Percentiles rank a stretch among this genome's conserved stretches.
phyloP scores from a whole-genome alignment of 768 basidiomycete genomes.

The Psilocybe cubensis region DNA sequence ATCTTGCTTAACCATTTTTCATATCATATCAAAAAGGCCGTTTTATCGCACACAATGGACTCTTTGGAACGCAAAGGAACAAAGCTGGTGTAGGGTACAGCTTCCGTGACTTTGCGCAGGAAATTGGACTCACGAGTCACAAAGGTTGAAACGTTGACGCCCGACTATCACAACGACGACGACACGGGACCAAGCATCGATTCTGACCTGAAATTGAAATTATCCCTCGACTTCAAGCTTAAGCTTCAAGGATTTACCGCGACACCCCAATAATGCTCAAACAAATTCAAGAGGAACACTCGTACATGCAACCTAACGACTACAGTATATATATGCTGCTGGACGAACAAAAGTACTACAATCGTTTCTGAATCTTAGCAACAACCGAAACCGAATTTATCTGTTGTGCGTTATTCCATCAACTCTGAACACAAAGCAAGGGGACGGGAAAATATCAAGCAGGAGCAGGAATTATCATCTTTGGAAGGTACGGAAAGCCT shows the following conservation, averaged over 20 bases:
- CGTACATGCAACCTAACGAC: background rate
- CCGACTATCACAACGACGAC: constrained; percentile 10
- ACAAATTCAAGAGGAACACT: constrained; percentile 12
- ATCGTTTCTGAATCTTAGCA: constrained; percentile 11
- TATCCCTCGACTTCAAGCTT: constrained; percentile 15
- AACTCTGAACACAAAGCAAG: no score
- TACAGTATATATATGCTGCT: no score
- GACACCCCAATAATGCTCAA: background rate
- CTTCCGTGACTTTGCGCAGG: background rate
- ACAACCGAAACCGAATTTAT: no score
- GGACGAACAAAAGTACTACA: constrained; percentile 8
- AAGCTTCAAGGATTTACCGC: constrained; percentile 13
- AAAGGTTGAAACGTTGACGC: constrained; percentile 6
- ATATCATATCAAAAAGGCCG: constrained; percentile 9
- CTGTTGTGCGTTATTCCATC: no score
- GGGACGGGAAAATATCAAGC: no score
- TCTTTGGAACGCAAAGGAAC: no score
- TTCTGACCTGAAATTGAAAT: constrained; percentile 1
- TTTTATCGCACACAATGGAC: no score
- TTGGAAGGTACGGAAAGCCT: no score
- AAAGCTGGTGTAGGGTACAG: no score
- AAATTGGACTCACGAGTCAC: constrained; percentile 7
- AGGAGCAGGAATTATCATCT: no score
- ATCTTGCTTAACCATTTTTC: no score
- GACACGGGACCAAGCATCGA: background rate